Percentiles rank a stretch among this genome's conserved stretches.
These are phyloP conservation scores for Saccharomyces kudriavzevii DNA, from an alignment of 805 yeast species.

Conservation along the genomic window DNA sequence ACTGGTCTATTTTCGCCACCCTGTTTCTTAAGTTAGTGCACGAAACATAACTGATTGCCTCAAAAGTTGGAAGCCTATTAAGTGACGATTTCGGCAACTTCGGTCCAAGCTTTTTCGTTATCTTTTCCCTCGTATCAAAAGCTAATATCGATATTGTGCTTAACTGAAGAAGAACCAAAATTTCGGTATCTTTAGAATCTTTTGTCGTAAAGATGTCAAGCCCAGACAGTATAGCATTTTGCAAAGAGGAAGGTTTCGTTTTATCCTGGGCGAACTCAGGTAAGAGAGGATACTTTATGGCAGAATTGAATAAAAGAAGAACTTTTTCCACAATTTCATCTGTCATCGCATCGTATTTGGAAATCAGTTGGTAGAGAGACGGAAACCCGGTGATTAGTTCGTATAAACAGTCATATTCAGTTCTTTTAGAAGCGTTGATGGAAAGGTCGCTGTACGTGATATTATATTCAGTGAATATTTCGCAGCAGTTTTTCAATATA, in stretches of 20 bases:
- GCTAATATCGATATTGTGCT: conserved; percentile 49
- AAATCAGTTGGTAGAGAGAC: conserved; percentile 35
- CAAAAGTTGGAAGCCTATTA: conserved; percentile 52
- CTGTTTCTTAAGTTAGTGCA: conserved; percentile 35
- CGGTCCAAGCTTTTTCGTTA: conserved; percentile 45
- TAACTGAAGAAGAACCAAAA: conserved; percentile 45
- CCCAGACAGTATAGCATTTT: conserved; percentile 46
- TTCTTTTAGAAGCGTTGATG: conserved; percentile 19
- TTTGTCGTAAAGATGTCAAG: conserved; percentile 31
- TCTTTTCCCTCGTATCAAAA: conserved; percentile 50
- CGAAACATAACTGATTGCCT: conserved; percentile 47
- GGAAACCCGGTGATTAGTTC: conserved; percentile 49
- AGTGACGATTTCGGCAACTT: conserved; percentile 26
- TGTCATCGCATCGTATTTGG: conserved; percentile 26
- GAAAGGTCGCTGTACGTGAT: conserved; percentile 38
- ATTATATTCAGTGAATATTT: conserved; percentile 42
- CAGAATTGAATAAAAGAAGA: conserved; percentile 52
- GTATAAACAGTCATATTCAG: conserved; percentile 54
- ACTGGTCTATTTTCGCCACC: conserved; percentile 28
- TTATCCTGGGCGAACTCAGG: conserved; percentile 51
- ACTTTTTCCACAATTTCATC: conserved; percentile 38
- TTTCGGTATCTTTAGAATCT: conserved; percentile 33
- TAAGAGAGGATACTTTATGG: conserved; percentile 66
- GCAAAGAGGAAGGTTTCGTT: conserved; percentile 54
- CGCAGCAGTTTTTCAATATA: conserved; percentile 34